phyloP scores from a whole-genome alignment of 2,329 filamentous ascomycete species.

The Arthrobotrys iridis region DNA sequence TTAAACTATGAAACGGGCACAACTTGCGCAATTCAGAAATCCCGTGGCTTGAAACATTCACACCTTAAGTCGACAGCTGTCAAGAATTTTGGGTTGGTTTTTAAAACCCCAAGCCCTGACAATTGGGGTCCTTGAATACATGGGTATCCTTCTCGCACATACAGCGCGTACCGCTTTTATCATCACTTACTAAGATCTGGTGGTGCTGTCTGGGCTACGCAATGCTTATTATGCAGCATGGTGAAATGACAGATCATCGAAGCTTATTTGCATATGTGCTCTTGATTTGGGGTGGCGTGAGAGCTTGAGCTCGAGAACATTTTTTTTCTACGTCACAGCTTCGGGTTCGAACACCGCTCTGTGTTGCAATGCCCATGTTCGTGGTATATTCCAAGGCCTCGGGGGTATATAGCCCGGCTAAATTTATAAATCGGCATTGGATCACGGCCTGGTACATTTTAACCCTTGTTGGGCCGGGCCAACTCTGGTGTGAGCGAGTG shows the following conservation, averaged over 20 bases:
- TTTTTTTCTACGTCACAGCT: conserved; percentile 4
- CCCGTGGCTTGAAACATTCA: conserved; percentile 34
- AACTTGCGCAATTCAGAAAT: conserved; percentile 41
- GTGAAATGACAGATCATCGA: conserved; percentile 2
- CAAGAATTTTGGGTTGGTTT: neutral
- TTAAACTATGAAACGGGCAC: conserved; percentile 16
- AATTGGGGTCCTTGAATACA: neutral
- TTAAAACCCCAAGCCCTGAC: conserved; percentile 1
- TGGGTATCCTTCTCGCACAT: conserved; percentile 9
- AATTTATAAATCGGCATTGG: conserved; percentile 25
- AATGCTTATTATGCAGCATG: conserved; percentile 1
- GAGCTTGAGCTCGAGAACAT: neutral
- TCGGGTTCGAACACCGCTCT: neutral
- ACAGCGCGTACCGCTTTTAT: conserved; percentile 17
- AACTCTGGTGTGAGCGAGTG: neutral
- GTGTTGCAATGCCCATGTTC: conserved; percentile 18
- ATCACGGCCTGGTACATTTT: conserved; percentile 15
- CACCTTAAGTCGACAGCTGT: conserved; percentile 9
- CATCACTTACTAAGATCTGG: conserved; percentile 32
- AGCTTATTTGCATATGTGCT: neutral
- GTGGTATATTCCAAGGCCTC: conserved; percentile 19
- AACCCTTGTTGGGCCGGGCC: conserved; percentile 1
- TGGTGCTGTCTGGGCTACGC: conserved; percentile 12
- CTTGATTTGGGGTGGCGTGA: conserved; percentile 12
- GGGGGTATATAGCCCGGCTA: conserved; percentile 37